phyloP scores from a whole-genome alignment of 1,284 basidiomycete species.

The Melampsora abietis-canadensis region DNA sequence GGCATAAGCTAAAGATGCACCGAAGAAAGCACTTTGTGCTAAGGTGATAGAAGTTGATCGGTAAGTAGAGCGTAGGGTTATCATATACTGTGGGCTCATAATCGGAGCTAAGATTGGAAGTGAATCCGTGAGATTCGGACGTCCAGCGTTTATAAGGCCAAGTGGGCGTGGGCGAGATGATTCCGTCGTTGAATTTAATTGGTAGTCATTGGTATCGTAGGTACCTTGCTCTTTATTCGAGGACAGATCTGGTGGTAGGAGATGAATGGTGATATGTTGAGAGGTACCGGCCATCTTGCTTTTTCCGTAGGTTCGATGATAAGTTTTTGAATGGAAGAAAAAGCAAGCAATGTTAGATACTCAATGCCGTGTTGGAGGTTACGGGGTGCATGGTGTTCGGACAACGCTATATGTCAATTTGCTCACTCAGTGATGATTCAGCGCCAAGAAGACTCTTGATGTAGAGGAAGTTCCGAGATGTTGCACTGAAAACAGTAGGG shows the following conservation, averaged over 20 bases:
- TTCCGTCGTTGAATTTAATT: background rate
- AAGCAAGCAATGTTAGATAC: too few relatives aligned
- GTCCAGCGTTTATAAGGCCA: background rate
- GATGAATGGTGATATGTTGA: constrained; percentile 3
- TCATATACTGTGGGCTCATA: constrained; percentile 8
- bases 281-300: background rate
- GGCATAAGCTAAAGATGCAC: constrained; percentile 4
- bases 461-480: too few relatives aligned
- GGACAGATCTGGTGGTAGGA: background rate
- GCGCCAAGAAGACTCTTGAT: too few relatives aligned
- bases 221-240: background rate
- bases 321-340: too few relatives aligned
- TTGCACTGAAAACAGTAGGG: too few relatives aligned
- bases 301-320: too few relatives aligned
- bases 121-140: background rate
- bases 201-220: background rate
- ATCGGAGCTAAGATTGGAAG: background rate
- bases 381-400: too few relatives aligned
- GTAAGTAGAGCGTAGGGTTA: background rate
- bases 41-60: background rate
- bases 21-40: constrained; percentile 8
- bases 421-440: too few relatives aligned
- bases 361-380: too few relatives aligned
- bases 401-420: too few relatives aligned
- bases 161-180: background rate